Conservation (phyloP, 768 basidiomycete species). For the Tephrocybe sp. region DNA sequence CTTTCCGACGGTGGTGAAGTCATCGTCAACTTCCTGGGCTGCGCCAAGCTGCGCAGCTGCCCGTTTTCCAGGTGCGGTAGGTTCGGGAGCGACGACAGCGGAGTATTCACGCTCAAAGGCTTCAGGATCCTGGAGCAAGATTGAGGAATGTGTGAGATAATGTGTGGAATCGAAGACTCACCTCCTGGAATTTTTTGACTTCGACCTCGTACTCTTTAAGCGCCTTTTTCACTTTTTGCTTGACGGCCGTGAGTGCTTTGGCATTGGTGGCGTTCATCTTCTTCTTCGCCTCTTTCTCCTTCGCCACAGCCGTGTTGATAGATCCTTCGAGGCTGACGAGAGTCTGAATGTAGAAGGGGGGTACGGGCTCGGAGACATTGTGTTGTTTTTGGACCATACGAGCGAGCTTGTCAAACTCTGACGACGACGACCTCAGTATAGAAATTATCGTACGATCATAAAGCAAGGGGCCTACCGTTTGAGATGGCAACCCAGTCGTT, state of each 20-base stretch:
- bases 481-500: constrained; percentile 96
- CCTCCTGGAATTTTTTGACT: constrained; percentile 76
- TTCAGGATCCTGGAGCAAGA: constrained; percentile 71
- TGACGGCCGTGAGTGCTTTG: constrained; percentile 94
- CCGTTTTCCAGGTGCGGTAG: constrained; percentile 38
- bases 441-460: constrained; percentile 20
- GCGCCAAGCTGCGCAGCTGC: constrained; percentile 31
- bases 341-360: constrained; percentile 81
- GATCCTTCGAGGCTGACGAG: constrained; percentile 74
- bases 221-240: constrained; percentile 94
- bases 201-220: constrained; percentile 86
- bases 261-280: constrained; percentile 96
- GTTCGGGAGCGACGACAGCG: constrained; percentile 47
- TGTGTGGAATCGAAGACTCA: constrained; percentile 31
- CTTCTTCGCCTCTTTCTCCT: constrained; percentile 92
- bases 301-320: constrained; percentile 68
- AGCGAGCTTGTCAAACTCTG: constrained; percentile 95
- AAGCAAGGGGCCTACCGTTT: constrained; percentile 51
- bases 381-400: constrained; percentile 89
- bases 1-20: constrained; percentile 89
- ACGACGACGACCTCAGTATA: neutral
- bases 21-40: constrained; percentile 55
- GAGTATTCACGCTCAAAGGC: constrained; percentile 79
- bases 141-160: neutral
- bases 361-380: constrained; percentile 82